phyloP scores from a whole-genome alignment of 2,329 filamentous ascomycete genomes.

The Calonectria hongkongensis region DNA sequence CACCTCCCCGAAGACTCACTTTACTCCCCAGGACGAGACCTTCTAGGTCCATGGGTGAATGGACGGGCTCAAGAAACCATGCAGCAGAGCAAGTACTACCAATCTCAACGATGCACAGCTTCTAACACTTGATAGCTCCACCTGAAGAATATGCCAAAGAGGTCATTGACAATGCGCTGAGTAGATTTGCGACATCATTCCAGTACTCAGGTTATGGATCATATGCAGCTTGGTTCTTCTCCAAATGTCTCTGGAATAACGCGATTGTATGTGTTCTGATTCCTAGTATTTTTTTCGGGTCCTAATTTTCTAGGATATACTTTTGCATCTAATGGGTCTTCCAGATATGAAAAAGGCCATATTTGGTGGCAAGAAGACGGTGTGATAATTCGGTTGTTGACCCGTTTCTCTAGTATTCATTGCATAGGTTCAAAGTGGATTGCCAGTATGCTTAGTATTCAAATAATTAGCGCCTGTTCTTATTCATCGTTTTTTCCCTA shows the following conservation, averaged over 20 bases:
- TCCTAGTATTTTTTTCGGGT: too few relatives aligned
- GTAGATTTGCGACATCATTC: conserved; percentile 19
- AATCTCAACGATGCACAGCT: too few relatives aligned
- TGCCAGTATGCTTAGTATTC: neutral
- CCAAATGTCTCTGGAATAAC: conserved; percentile 45
- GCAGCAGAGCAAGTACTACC: conserved; percentile 39
- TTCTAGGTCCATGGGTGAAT: conserved; percentile 43
- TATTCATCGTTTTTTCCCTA: neutral
- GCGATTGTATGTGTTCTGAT: conserved; percentile 29
- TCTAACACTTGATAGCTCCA: conserved; percentile 42
- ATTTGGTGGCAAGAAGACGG: conserved; percentile 19
- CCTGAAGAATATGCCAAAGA: conserved; percentile 46
- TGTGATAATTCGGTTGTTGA: neutral
- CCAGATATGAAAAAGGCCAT: conserved; percentile 45
- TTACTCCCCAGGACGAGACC: conserved; percentile 45
- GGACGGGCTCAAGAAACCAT: conserved; percentile 36
- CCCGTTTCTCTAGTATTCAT: neutral
- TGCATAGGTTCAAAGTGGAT: neutral
- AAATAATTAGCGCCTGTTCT: too few relatives aligned
- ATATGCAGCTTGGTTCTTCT: conserved; percentile 43
- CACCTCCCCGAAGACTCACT: conserved; percentile 59
- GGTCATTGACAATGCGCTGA: conserved; percentile 47
- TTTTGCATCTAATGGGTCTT: conserved; percentile 38
- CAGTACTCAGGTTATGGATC: conserved; percentile 44
- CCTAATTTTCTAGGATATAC: conserved; percentile 39